phyloP scores from a whole-genome alignment of 257 asterid genomes.

The Oldenlandia corymbosa region DNA sequence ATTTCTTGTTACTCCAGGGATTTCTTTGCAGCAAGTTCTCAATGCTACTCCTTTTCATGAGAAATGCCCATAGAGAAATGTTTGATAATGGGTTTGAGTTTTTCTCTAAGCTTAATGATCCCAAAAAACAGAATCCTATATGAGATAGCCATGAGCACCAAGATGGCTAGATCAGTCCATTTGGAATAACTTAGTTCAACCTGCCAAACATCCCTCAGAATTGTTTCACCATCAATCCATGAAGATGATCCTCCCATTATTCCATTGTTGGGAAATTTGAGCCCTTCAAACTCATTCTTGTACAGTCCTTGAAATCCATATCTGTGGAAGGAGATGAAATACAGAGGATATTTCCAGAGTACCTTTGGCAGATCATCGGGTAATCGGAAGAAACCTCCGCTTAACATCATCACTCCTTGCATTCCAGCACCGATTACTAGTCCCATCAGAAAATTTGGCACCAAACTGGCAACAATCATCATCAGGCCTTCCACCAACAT shows the following conservation, averaged over 20 bases:
- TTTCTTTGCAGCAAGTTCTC: too few species aligned
- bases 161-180: conserved; percentile 50
- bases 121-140: conserved; percentile 41
- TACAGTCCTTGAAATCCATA: conserved; percentile 57
- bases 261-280: conserved; percentile 5
- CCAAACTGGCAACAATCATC: conserved; percentile 58
- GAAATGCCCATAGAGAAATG: conserved; percentile 2
- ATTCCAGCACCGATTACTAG: conserved; percentile 46
- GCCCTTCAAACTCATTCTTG: conserved; percentile 56
- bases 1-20: too few species aligned
- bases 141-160: conserved; percentile 42
- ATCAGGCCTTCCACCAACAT: conserved; percentile 67
- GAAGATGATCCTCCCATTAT: conserved; percentile 7
- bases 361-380: conserved; percentile 42
- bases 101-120: conserved; percentile 35
- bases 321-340: conserved; percentile 51
- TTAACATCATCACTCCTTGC: conserved; percentile 59
- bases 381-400: conserved; percentile 59
- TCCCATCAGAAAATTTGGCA: conserved; percentile 59
- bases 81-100: conserved; percentile 18
- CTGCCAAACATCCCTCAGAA: conserved; percentile 46
- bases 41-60: too few species aligned
- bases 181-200: conserved; percentile 52
- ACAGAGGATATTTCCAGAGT: conserved; percentile 65
- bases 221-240: conserved; percentile 36